Evolutionary conservation across 805 yeast genomes (phyloP), one percentile per base, ranked within the genome.

Genomic region (Allodekkera sacchari): DNA sequence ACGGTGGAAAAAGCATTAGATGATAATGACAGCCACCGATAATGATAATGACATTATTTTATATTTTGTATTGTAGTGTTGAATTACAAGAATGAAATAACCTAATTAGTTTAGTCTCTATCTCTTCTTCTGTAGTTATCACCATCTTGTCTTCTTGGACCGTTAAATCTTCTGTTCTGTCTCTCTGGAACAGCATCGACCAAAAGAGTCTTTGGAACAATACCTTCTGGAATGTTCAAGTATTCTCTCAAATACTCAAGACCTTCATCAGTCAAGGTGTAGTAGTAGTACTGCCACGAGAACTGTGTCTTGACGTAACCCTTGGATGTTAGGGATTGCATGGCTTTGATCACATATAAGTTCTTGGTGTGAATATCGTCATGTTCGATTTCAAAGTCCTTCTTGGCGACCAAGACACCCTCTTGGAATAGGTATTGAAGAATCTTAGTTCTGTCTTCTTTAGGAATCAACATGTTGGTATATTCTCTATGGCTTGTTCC

Each of bases 231-330:
- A 60, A 92, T 78, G 81, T 88, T 87, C 69, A 92, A 82, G 84
- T 87, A 92, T 66, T 84, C 87, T 75, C 96, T 83, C 64, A 92
- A 82, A 83, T 74, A 92, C 64, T 87, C 95, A 51, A 92, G 89
- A 81, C 99, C 99, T 72, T 84, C 96, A 65, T 92, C 97, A 65
- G 97, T 92, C 66, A 92, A 83, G 77, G 98, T 85, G 94, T 92
- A 92, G 95, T 92, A 92, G 77, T 92, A 92, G 80, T 85, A 85
- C 80, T 88, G 96, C 99, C 99, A 92, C 62, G 97, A 89, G 82
- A 89, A 92, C 74, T 87, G 97, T 59, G 99, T 92, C 84, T 89
- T 87, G 71, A 92, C 97, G 81, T 62, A 92, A 68, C 99, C 99
- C 71, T 82, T 85, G 47, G 98, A 92, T 63, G 95, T 85, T 69